A percentile compares a stretch with the other conserved stretches of the same genome.
Evolutionary conservation across 2,329 filamentous ascomycete species (phyloP).

Genomic region (Alternaria burnsii): DNA sequence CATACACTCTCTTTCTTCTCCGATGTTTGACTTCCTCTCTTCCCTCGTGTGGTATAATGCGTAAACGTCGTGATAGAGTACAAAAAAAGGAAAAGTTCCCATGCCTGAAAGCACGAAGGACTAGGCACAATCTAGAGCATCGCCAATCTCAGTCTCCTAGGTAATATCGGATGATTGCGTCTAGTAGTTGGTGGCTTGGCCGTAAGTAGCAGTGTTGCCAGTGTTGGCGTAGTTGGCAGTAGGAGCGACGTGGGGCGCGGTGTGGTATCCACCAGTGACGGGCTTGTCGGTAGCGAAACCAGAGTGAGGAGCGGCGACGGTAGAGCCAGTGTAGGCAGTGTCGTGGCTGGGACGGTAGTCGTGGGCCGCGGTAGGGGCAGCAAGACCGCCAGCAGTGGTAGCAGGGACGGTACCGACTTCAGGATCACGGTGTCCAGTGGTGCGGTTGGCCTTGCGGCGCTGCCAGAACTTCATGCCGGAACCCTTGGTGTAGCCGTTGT

Average conservation of each 20-base stretch:
- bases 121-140: constrained; percentile 1
- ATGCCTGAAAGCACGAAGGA: neutral
- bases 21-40: constrained; percentile 2
- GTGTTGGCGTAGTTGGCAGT: constrained; percentile 36
- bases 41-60: constrained; percentile 37
- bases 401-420: constrained; percentile 53
- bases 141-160: neutral
- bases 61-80: constrained; percentile 20
- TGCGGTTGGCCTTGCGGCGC: constrained; percentile 48
- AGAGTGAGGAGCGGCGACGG: constrained; percentile 50
- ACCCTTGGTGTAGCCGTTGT: constrained; percentile 73
- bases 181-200: constrained; percentile 22
- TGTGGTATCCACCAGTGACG: constrained; percentile 56
- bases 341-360: constrained; percentile 59
- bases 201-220: constrained; percentile 50
- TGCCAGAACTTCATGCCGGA: constrained; percentile 60
- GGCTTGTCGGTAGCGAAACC: constrained; percentile 50
- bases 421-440: constrained; percentile 48
- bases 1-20: constrained; percentile 11
- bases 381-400: constrained; percentile 24
- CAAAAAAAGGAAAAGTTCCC: neutral
- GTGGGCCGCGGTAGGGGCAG: constrained; percentile 17
- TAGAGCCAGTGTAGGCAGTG: constrained; percentile 59
- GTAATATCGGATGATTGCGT: neutral
- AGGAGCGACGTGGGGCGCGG: constrained; percentile 47